These are phyloP conservation scores for Barbarea vulgaris DNA, from an alignment of 345 rosid species.

Conservation along the genomic window DNA sequence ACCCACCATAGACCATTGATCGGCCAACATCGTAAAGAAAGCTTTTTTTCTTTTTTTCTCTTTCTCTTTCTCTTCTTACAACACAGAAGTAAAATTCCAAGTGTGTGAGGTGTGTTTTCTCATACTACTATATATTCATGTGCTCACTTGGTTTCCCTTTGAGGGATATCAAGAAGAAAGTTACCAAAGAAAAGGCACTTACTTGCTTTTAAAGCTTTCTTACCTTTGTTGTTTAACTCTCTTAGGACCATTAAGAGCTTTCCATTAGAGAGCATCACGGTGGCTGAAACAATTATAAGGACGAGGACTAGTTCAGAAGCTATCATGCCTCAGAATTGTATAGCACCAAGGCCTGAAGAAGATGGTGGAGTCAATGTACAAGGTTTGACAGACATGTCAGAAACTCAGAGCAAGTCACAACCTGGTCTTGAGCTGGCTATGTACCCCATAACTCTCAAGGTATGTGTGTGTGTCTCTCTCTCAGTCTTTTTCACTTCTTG, in stretches of 20 bases:
- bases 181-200: conserved; percentile 38
- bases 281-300: neutral
- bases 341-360: conserved; percentile 62
- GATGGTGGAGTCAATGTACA: conserved; percentile 45
- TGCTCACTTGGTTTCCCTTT: conserved; percentile 53
- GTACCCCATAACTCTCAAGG: conserved; percentile 85
- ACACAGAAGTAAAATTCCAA: conserved; percentile 21
- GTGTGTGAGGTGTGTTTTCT: conserved; percentile 26
- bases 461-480: conserved; percentile 28
- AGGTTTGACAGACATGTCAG: conserved; percentile 48
- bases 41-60: conserved; percentile 24
- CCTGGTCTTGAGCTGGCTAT: conserved; percentile 48
- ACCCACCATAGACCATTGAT: conserved; percentile 46
- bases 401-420: conserved; percentile 49
- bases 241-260: conserved; percentile 24
- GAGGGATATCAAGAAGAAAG: conserved; percentile 49
- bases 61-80: conserved; percentile 27
- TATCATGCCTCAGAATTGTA: conserved; percentile 53
- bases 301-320: conserved; percentile 25
- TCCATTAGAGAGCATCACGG: conserved; percentile 18
- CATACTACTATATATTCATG: conserved; percentile 55
- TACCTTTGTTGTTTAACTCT: conserved; percentile 20
- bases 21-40: conserved; percentile 46
- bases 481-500: conserved; percentile 5
- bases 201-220: conserved; percentile 42